Conservation (phyloP, 192 early-diverging fungal species). For the Mortierella hygrophila region DNA sequence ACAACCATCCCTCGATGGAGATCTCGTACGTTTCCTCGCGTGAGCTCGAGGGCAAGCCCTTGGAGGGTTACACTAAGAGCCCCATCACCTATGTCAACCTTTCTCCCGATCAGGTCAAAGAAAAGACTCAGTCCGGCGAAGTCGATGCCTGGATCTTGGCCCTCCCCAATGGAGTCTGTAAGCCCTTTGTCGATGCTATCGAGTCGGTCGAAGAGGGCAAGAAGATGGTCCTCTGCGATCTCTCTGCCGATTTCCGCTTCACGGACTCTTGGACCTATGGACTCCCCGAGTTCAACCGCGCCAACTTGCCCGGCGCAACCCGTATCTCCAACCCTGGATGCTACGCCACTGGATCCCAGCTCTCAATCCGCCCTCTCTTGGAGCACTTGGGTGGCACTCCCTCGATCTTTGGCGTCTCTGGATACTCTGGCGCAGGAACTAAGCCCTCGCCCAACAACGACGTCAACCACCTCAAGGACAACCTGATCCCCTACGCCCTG, state of each 20-base stretch:
- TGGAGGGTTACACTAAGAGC: slow-evolving; percentile 81
- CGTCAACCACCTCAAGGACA: slow-evolving; percentile 85
- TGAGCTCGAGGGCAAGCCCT: slow-evolving; percentile 90
- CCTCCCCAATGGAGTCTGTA: slow-evolving; percentile 94
- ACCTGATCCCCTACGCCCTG: slow-evolving; percentile 92
- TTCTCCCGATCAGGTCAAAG: slow-evolving; percentile 74
- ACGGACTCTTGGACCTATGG: slow-evolving; percentile 90
- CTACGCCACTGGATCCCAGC: slow-evolving; percentile 97
- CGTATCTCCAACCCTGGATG: slow-evolving; percentile 97
- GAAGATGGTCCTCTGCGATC: slow-evolving; percentile 83
- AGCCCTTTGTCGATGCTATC: slow-evolving; percentile 91
- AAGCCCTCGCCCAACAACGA: slow-evolving; percentile 98
- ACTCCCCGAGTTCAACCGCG: slow-evolving; percentile 86
- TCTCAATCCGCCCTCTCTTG: slow-evolving; percentile 88
- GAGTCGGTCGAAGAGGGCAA: slow-evolving; percentile 67
- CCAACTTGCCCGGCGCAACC: slow-evolving; percentile 68
- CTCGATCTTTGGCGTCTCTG: slow-evolving; percentile 95
- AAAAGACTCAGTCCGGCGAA: slow-evolving; percentile 67
- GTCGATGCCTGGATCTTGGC: slow-evolving; percentile 98
- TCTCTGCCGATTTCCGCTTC: slow-evolving; percentile 96
- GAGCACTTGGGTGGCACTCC: slow-evolving; percentile 72
- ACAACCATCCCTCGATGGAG: slow-evolving; percentile 87
- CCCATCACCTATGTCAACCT: slow-evolving; percentile 86
- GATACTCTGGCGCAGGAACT: slow-evolving; percentile 99
- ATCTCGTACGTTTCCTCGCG: slow-evolving; percentile 94